Evolutionary conservation across 1,139 yeast species (phyloP).

Genomic region (Taphrina wiesneri): DNA sequence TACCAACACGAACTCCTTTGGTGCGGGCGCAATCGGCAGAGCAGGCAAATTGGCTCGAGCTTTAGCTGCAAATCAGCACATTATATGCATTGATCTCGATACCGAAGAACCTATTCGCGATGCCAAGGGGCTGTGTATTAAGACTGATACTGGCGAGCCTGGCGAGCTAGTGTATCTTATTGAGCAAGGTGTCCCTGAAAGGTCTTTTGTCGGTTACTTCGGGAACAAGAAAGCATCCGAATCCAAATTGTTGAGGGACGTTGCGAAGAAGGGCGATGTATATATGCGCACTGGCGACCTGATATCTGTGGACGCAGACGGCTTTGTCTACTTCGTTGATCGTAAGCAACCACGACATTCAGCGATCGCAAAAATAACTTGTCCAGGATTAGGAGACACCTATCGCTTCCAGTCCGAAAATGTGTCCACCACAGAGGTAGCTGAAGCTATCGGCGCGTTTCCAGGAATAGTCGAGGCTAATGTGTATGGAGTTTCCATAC

Average conservation of each 20-base stretch:
- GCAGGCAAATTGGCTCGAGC: conserved; percentile 66
- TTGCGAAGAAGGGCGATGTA: conserved; percentile 83
- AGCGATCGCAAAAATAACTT: not conserved
- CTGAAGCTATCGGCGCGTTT: conserved; percentile 58
- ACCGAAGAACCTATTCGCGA: conserved; percentile 70
- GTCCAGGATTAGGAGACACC: conserved; percentile 69
- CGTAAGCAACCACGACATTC: conserved; percentile 46
- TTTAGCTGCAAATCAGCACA: conserved; percentile 10
- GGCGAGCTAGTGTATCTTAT: conserved; percentile 66
- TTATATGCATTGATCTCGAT: conserved; percentile 41
- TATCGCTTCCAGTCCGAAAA: conserved; percentile 97
- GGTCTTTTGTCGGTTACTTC: conserved; percentile 79
- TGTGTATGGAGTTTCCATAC: conserved; percentile 86
- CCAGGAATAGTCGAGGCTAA: conserved; percentile 65
- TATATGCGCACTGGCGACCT: conserved; percentile 90
- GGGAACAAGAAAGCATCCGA: conserved; percentile 78
- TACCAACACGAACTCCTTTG: conserved; percentile 74
- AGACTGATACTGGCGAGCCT: conserved; percentile 61
- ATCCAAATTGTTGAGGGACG: conserved; percentile 70
- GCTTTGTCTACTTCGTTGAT: conserved; percentile 81
- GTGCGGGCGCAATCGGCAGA: conserved; percentile 85
- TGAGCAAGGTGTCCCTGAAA: conserved; percentile 44
- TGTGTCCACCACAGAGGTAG: conserved; percentile 92
- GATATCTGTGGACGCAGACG: conserved; percentile 65
- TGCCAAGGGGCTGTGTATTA: conserved; percentile 66